These are phyloP conservation scores for Chlorociboria aeruginascens DNA, from an alignment of 495 filamentous ascomycete species.

Conservation along the genomic window DNA sequence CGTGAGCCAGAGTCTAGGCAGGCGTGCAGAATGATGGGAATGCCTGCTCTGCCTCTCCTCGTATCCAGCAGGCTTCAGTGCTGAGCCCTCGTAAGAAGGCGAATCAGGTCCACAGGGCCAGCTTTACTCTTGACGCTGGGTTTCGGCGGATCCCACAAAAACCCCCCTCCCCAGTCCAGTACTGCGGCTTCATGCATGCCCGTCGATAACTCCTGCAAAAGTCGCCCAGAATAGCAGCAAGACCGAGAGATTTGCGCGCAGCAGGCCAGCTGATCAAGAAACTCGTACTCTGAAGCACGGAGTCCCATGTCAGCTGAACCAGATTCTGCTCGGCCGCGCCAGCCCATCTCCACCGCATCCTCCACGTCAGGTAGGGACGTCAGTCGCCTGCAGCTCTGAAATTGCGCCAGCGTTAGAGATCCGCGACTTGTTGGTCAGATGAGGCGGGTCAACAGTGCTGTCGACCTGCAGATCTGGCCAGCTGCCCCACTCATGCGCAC, in stretches of 20 bases:
- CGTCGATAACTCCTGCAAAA: neutral
- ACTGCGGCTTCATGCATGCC: neutral
- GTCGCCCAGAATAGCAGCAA: neutral
- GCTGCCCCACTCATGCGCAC: too few species aligned
- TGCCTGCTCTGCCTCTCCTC: neutral
- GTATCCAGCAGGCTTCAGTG: neutral
- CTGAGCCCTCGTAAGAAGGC: constrained; percentile 1
- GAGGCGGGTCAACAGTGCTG: too few species aligned
- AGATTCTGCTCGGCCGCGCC: neutral
- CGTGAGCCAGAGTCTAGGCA: constrained; percentile 1
- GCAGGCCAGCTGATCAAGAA: neutral
- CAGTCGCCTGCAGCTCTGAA: neutral
- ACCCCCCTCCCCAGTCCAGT: neutral
- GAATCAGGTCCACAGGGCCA: neutral
- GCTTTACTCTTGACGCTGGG: neutral
- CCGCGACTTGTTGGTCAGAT: too few species aligned
- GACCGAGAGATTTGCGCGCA: neutral
- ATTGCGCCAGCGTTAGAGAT: too few species aligned
- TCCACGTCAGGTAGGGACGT: neutral
- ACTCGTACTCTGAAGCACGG: neutral
- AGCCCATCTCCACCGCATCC: neutral
- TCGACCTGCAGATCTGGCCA: too few species aligned
- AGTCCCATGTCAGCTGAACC: constrained; percentile 3
- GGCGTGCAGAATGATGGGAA: neutral
- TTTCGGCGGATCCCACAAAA: constrained; percentile 1